Base-by-base conservation (phyloP, 2,329 filamentous ascomycete species). In the Talaromyces verruculosus region DNA sequence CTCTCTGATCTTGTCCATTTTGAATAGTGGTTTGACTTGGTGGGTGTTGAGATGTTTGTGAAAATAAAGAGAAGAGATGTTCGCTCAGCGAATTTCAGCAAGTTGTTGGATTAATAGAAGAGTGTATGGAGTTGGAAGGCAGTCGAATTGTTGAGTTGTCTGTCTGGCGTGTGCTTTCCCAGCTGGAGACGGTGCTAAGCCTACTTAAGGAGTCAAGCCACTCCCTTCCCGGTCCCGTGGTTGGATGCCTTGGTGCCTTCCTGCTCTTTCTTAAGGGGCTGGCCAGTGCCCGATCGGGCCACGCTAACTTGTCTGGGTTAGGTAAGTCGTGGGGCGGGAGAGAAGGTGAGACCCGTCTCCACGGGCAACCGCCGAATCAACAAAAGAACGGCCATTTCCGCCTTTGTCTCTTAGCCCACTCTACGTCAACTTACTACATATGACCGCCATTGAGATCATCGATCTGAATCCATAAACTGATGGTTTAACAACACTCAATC, bases 1-100 rank as follows among this genome's bases (percentile, higher is more conserved):
- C 35, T 66, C 67, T 62, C 41, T 59, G 57, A 68, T 68, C 49
- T 62, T 90, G 82, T 95, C 91, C 91, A 94, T 94, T 76, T 76
- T 85, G 79, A 73, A 74, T 75, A 72, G 71, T 70, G 67, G 66
- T 71, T 70, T 70, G 64, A 68, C 65, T 62, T 64, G 72, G 69
- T 71, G 74, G 68, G 72, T 69, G 67, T 68, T 62, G 63, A 72
- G 73, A 75, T 68, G 33, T 37, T 49, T 22, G 15, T 61, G 75
- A 72, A 73, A 71, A 73, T 69, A 71, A 4, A 3, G 25, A 25
- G 25, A 25, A 25, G 25, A 25, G 3, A 25, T 25, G 72, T 75
- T 78, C 75, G 75, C 75, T 75, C 75, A 76, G 75, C 75, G 75
- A 77, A 71, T 74, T 75, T 71, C 69, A 67, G 64, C 67, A 68